Evolutionary conservation across 352 stramenopile genomes (phyloP).

Genomic region (Ophiocytium majus): DNA sequence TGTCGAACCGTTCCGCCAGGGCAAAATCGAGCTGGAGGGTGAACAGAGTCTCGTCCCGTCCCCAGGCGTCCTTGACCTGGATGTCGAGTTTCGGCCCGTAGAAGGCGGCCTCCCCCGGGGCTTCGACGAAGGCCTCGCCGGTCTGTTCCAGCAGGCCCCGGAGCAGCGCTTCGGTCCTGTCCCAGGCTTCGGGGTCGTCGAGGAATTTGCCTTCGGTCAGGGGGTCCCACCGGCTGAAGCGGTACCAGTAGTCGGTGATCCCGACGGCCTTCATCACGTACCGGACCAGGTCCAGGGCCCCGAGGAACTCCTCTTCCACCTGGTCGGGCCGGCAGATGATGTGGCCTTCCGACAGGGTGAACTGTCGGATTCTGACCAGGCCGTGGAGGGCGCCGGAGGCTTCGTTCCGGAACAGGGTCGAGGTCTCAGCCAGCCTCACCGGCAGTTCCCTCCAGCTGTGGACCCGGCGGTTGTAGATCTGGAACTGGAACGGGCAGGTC

Average conservation of each 20-base stretch:
- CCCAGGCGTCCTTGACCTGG: neutral
- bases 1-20: neutral
- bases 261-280: neutral
- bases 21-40: neutral
- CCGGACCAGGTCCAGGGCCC: neutral
- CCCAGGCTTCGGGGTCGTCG: neutral
- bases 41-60: neutral
- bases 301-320: neutral
- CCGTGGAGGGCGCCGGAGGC: neutral
- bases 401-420: neutral
- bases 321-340: neutral
- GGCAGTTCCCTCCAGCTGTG: neutral
- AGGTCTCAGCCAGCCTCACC: neutral
- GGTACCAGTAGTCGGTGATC: neutral
- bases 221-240: neutral
- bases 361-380: neutral
- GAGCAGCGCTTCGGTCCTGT: neutral
- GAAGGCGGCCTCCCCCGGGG: neutral
- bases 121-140: neutral
- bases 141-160: neutral
- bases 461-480: neutral
- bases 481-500: neutral
- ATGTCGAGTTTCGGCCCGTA: constrained; percentile 3
- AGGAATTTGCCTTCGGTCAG: neutral
- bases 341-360: neutral